phyloP scores from a whole-genome alignment of 371 early-diverging fungal genomes.

The Rhizopus sp. region DNA sequence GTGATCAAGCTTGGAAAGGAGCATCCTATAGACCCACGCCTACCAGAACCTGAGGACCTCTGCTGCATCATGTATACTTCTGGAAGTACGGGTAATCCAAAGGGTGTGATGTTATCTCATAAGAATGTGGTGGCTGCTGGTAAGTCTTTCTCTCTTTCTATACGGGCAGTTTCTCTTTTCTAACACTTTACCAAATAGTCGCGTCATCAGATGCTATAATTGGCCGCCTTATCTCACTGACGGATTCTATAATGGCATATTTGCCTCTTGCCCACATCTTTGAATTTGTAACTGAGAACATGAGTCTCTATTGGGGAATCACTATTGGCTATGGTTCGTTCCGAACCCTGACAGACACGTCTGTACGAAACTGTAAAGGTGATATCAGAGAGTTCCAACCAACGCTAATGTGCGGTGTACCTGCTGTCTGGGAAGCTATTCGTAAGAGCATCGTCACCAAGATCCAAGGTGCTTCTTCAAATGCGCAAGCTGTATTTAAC shows the following conservation, averaged over 20 bases:
- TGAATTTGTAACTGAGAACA: constrained; percentile 82
- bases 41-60: constrained; percentile 75
- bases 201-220: constrained; percentile 59
- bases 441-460: constrained; percentile 83
- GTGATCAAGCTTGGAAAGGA: constrained; percentile 64
- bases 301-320: constrained; percentile 74
- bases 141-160: constrained; percentile 28
- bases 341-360: constrained; percentile 87
- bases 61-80: constrained; percentile 97
- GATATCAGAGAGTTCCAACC: constrained; percentile 94
- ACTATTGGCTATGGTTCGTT: constrained; percentile 87
- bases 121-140: constrained; percentile 78
- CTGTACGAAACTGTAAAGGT: constrained; percentile 90
- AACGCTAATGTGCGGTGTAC: constrained; percentile 91
- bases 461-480: constrained; percentile 60
- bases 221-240: constrained; percentile 45
- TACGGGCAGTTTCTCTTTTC: no score
- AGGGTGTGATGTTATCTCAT: constrained; percentile 90
- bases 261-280: constrained; percentile 95
- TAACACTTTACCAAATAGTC: constrained; percentile 33
- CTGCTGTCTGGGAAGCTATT: constrained; percentile 93
- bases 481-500: constrained; percentile 74
- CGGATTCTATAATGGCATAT: constrained; percentile 82
- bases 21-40: constrained; percentile 58
- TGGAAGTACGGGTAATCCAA: constrained; percentile 92